phyloP scores from a whole-genome alignment of 306 rosid species.

The Amphicarpaea edgeworthii region DNA sequence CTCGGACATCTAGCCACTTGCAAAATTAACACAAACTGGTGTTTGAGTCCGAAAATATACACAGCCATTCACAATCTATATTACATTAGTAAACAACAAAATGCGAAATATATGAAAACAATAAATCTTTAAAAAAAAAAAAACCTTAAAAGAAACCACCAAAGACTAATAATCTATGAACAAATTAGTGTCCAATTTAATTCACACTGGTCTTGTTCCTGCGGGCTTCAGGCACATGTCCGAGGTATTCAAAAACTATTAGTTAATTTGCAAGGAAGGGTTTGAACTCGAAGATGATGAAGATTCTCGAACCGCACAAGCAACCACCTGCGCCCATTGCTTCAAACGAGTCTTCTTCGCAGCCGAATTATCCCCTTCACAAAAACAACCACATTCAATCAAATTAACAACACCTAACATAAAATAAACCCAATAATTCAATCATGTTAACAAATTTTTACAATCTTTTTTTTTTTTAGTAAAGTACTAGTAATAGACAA shows the following conservation, averaged over 20 bases:
- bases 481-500: background rate
- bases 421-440: background rate
- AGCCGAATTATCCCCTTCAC: conserved; percentile 58
- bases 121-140: background rate
- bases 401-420: background rate
- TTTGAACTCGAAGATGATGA: conserved; percentile 2
- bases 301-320: conserved; percentile 45
- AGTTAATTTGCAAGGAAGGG: background rate
- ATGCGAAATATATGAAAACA: background rate
- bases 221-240: background rate
- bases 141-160: background rate
- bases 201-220: background rate
- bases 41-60: background rate
- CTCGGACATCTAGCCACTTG: background rate
- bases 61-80: background rate
- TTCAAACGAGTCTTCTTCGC: conserved; percentile 72
- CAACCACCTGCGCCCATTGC: conserved; percentile 87
- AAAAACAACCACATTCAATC: background rate
- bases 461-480: background rate
- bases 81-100: background rate
- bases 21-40: conserved; percentile 15
- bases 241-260: background rate
- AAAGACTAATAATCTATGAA: conserved; percentile 22
- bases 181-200: conserved; percentile 15
- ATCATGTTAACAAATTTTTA: background rate